These are phyloP conservation scores for Ascomycota sp. DNA, from an alignment of 2,329 filamentous ascomycete species.

Conservation along the genomic window DNA sequence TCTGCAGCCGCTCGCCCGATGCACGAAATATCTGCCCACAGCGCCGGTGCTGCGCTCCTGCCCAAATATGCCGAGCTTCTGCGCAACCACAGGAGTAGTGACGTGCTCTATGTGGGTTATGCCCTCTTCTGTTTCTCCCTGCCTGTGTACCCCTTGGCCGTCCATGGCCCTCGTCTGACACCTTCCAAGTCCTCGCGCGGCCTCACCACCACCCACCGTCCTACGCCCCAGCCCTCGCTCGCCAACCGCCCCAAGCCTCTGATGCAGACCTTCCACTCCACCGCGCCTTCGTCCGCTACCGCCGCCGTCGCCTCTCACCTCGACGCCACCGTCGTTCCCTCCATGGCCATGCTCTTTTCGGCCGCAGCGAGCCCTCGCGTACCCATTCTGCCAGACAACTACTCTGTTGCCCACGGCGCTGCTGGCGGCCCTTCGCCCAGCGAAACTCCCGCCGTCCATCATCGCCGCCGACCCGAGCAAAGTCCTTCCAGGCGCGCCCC, in stretches of 20 bases:
- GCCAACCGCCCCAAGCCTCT: constrained; percentile 28
- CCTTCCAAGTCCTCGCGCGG: constrained; percentile 13
- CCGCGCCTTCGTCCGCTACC: constrained; percentile 24
- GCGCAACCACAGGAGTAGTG: constrained; percentile 13
- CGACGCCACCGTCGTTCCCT: constrained; percentile 33
- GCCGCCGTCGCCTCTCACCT: constrained; percentile 19
- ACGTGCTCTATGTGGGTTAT: constrained; percentile 20
- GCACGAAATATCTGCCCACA: constrained; percentile 14
- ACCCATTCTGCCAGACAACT: constrained; percentile 40
- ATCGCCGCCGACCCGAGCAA: constrained; percentile 34
- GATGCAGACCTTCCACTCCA: constrained; percentile 40
- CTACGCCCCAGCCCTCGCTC: constrained; percentile 22
- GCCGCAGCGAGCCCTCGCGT: constrained; percentile 26
- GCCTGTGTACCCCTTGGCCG: not conserved
- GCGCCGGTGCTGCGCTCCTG: constrained; percentile 18
- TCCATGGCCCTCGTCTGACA: not conserved
- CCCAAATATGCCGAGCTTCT: constrained; percentile 27
- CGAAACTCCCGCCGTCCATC: constrained; percentile 25
- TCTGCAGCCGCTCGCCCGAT: constrained; percentile 14
- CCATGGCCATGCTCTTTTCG: constrained; percentile 13
- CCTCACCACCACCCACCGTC: constrained; percentile 26
- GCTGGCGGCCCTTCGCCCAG: constrained; percentile 22
- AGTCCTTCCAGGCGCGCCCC: constrained; percentile 26
- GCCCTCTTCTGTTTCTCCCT: not conserved
- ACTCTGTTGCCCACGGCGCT: constrained; percentile 20